Base-by-base conservation (phyloP, 495 filamentous ascomycete species). In the Aspergillus bridgeri region DNA sequence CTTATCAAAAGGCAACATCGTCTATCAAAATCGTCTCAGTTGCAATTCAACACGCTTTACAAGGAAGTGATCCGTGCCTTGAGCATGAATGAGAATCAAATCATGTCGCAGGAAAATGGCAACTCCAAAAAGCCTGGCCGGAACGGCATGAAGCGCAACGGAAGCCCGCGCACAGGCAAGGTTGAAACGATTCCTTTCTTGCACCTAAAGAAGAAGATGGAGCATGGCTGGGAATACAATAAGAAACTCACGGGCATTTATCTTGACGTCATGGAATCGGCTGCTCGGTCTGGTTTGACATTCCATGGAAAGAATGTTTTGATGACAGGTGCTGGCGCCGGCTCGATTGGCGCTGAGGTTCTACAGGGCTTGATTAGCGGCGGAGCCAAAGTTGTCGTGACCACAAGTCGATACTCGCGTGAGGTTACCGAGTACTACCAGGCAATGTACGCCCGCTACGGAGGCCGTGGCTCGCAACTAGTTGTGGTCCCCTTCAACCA, bases 341-440 rank as follows among this genome's bases (percentile, higher is more conserved):
- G 94, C 47, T 99, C 94, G 23, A 99, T 99, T 65, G 94, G 92
- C 67, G 95, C 95, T n/a, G 94, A 98, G 57, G 93, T 99, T 45
- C 82, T 99, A 13, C 92, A 98, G 73, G 94, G 94, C 38, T 79
- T 99, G 57, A 92, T 99, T 72, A 95, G 90, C 66, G 94, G 95
- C 72, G 94, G 94, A 65, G 94, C 93, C 63, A 92, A 91, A 77
- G 94, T 99, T 33, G 75, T 96, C 52, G 94, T 99, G 54, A 98
- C 94, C 8, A 98, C 94, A 25, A 95, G 90, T 69, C 86, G 94
- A 57, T 98, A 92, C 81, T 98, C 95, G 2, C 91, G 91, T 42
- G 89, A 97, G 68, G 94, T 98, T 51, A 99, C 95, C 22, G 95
- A 99, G 76, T 98, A 98, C 77, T 99, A 98, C 76, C 94, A 98